Conservation (phyloP, 1,284 basidiomycete species). For the Papiliotrema fonsecae region DNA sequence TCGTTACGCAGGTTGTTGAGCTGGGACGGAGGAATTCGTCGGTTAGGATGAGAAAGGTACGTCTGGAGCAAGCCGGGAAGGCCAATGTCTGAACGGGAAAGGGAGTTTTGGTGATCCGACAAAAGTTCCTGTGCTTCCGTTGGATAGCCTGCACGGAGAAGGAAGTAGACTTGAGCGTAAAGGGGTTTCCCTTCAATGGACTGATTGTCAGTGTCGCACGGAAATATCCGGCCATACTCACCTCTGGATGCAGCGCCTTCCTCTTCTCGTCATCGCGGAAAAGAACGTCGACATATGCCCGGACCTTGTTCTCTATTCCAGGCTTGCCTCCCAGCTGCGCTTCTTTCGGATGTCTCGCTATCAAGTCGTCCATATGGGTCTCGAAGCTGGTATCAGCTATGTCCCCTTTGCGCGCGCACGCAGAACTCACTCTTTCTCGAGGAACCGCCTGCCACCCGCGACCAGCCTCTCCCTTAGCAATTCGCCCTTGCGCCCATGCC, state of each 20-base stretch:
- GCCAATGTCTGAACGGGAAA: conserved; percentile 74
- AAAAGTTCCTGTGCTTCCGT: conserved; percentile 77
- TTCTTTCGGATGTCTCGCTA: conserved; percentile 77
- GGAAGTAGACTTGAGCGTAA: conserved; percentile 89
- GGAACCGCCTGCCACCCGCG: conserved; percentile 48
- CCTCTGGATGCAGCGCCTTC: too few species aligned
- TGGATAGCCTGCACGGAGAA: conserved; percentile 78
- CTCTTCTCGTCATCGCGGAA: conserved; percentile 60
- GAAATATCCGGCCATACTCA: too few species aligned
- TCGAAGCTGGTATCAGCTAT: conserved; percentile 57
- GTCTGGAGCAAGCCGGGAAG: conserved; percentile 80
- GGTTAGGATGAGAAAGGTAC: conserved; percentile 77
- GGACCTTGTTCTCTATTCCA: conserved; percentile 79
- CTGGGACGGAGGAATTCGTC: conserved; percentile 70
- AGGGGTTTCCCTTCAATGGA: conserved; percentile 75
- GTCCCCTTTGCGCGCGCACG: background rate
- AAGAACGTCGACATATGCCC: conserved; percentile 74
- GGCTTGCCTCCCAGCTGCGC: conserved; percentile 90
- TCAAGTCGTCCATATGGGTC: conserved; percentile 74
- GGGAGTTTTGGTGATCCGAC: conserved; percentile 63
- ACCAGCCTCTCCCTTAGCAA: conserved; percentile 34
- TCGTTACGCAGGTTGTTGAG: conserved; percentile 80
- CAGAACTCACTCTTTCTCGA: conserved; percentile 55
- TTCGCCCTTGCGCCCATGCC: conserved; percentile 14
- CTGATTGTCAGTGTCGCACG: too few species aligned